These are phyloP conservation scores for Choanephora cucurbitarum DNA, from an alignment of 371 early-diverging fungal genomes.

Conservation along the genomic window DNA sequence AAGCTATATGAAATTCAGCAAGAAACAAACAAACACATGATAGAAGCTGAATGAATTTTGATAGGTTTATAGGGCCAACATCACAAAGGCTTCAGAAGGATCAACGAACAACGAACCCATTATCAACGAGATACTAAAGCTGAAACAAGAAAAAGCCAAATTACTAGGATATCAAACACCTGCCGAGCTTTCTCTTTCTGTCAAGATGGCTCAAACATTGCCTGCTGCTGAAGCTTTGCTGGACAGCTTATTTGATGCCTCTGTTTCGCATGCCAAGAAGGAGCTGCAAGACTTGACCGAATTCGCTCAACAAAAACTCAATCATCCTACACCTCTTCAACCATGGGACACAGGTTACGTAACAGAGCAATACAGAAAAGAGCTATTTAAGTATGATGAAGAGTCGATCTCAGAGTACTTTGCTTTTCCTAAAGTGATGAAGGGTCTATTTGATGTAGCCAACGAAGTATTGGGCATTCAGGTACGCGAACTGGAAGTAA, in stretches of 20 bases:
- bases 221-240: conserved; percentile 51
- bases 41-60: no score
- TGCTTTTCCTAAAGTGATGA: conserved; percentile 61
- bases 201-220: conserved; percentile 64
- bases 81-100: conserved; percentile 60
- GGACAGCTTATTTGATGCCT: conserved; percentile 50
- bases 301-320: conserved; percentile 49
- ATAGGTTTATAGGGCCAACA: conserved; percentile 59
- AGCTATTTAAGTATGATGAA: conserved; percentile 61
- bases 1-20: conserved; percentile 4
- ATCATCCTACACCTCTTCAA: conserved; percentile 45
- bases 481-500: conserved; percentile 46
- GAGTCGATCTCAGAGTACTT: conserved; percentile 66
- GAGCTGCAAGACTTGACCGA: conserved; percentile 51
- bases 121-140: conserved; percentile 60
- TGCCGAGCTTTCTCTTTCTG: conserved; percentile 62
- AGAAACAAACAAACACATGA: no score
- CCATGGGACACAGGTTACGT: conserved; percentile 66
- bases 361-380: conserved; percentile 62
- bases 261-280: conserved; percentile 48
- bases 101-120: conserved; percentile 59
- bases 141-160: conserved; percentile 53
- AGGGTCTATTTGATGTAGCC: conserved; percentile 62
- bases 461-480: conserved; percentile 60
- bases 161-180: conserved; percentile 57